phyloP scores from a whole-genome alignment of 352 stramenopile genomes.

The Pythium aquatile region DNA sequence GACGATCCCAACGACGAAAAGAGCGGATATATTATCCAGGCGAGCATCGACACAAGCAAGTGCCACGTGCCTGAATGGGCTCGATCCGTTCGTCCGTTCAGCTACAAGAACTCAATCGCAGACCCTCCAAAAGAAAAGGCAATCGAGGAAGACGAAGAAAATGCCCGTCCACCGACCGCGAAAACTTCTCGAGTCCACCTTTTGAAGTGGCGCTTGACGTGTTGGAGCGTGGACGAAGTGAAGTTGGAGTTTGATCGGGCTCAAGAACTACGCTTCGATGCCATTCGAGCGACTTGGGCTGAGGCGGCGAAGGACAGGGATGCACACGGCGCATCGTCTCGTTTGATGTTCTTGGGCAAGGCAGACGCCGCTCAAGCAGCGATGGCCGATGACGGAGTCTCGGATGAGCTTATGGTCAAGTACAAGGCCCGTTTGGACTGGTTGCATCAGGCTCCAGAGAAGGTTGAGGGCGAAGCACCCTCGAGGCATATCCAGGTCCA shows the following conservation, averaged over 20 bases:
- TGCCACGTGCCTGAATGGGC: constrained; percentile 48
- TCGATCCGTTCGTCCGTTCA: constrained; percentile 49
- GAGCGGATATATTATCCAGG: constrained; percentile 62
- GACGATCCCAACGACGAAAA: constrained; percentile 27
- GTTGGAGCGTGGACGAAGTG: constrained; percentile 61
- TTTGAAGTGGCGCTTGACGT: constrained; percentile 48
- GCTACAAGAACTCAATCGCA: constrained; percentile 16
- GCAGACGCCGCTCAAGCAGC: constrained; percentile 34
- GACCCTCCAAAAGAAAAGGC: constrained; percentile 7
- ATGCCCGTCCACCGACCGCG: neutral
- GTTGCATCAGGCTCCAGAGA: constrained; percentile 20
- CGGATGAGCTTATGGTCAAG: constrained; percentile 46
- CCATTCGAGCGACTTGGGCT: constrained; percentile 47
- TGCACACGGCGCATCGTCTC: constrained; percentile 51
- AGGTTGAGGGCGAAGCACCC: neutral
- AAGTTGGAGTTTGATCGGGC: constrained; percentile 58
- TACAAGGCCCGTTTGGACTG: constrained; percentile 43
- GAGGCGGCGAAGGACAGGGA: constrained; percentile 55
- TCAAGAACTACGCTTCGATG: constrained; percentile 51
- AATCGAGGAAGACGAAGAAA: constrained; percentile 19
- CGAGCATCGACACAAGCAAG: constrained; percentile 46
- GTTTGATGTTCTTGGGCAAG: constrained; percentile 49
- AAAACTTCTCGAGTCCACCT: neutral
- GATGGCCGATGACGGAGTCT: constrained; percentile 42
- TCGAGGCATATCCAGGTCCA: constrained; percentile 11